These are phyloP conservation scores for Populus tremula DNA, from an alignment of 345 rosid genomes.

Conservation along the genomic window DNA sequence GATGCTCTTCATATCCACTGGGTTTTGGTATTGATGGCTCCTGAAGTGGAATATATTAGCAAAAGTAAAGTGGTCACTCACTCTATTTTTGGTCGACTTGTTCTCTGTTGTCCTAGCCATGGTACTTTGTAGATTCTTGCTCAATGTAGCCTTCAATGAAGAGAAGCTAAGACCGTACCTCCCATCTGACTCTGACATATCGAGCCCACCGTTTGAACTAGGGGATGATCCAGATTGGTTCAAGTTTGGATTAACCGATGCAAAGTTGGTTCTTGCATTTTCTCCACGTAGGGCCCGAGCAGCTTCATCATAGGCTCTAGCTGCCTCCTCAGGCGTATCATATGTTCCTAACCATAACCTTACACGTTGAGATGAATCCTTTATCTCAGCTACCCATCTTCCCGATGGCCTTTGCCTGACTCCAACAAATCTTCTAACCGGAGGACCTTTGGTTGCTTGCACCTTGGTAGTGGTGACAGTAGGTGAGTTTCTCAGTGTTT, in stretches of 20 bases:
- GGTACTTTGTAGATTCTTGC: constrained; percentile 61
- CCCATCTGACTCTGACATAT: constrained; percentile 17
- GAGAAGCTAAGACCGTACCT: constrained; percentile 50
- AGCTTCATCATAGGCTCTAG: constrained; percentile 67
- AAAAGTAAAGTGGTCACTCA: constrained; percentile 63
- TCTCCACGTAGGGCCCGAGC: constrained; percentile 70
- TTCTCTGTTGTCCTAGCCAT: constrained; percentile 48
- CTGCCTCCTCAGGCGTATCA: constrained; percentile 71
- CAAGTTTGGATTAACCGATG: constrained; percentile 7
- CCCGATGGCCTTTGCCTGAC: constrained; percentile 72
- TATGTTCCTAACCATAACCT: constrained; percentile 72
- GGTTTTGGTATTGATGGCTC: constrained; percentile 36
- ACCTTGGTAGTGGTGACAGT: constrained; percentile 10
- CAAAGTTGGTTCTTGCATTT: constrained; percentile 63
- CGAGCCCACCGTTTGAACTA: constrained; percentile 12
- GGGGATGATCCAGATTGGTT: constrained; percentile 18
- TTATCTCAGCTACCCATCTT: constrained; percentile 75
- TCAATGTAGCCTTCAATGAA: constrained; percentile 54
- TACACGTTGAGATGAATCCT: constrained; percentile 66
- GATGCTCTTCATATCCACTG: constrained; percentile 40
- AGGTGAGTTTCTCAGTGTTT: constrained; percentile 21
- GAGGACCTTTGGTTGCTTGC: constrained; percentile 22
- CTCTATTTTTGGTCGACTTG: constrained; percentile 53
- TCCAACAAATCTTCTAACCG: constrained; percentile 50
- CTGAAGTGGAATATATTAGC: constrained; percentile 57